Percentiles rank a stretch among this genome's conserved stretches.
These are phyloP conservation scores for Fomes fomentarius DNA, from an alignment of 1,284 basidiomycete species.

Conservation along the genomic window DNA sequence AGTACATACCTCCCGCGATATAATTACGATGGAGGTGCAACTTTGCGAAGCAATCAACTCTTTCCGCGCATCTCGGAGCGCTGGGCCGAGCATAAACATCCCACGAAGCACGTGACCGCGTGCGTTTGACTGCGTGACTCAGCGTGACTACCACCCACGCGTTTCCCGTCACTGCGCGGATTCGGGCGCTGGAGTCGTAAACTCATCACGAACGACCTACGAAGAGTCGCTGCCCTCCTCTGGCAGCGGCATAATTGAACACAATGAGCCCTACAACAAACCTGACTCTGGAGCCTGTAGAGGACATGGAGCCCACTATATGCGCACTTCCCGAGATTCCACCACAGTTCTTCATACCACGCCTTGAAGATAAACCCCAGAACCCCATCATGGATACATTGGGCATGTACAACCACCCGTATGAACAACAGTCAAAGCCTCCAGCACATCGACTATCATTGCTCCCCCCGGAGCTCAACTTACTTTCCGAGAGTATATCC, in stretches of 20 bases:
- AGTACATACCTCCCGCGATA: too few relatives aligned
- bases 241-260: not conserved
- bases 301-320: slow-evolving; percentile 1
- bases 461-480: slow-evolving; percentile 15
- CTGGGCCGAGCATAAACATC: slow-evolving; percentile 14
- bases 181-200: not conserved
- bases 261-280: not conserved
- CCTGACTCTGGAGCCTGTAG: not conserved
- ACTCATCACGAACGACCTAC: not conserved
- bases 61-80: slow-evolving; percentile 13
- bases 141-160: not conserved
- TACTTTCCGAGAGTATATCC: slow-evolving; percentile 15
- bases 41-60: too few relatives aligned
- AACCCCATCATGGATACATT: slow-evolving; percentile 72
- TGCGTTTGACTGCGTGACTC: not conserved
- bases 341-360: slow-evolving; percentile 60
- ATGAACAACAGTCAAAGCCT: not conserved
- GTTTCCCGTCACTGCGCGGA: not conserved
- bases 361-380: slow-evolving; percentile 67
- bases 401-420: slow-evolving; percentile 28
- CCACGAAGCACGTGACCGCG: slow-evolving; percentile 21
- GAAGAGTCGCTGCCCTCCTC: not conserved
- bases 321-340: slow-evolving; percentile 26
- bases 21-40: too few relatives aligned
- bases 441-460: not conserved